Evolutionary conservation across 371 early-diverging fungal genomes (phyloP), one percentile per base, ranked within the genome.

Genomic region (Mucor indicus): DNA sequence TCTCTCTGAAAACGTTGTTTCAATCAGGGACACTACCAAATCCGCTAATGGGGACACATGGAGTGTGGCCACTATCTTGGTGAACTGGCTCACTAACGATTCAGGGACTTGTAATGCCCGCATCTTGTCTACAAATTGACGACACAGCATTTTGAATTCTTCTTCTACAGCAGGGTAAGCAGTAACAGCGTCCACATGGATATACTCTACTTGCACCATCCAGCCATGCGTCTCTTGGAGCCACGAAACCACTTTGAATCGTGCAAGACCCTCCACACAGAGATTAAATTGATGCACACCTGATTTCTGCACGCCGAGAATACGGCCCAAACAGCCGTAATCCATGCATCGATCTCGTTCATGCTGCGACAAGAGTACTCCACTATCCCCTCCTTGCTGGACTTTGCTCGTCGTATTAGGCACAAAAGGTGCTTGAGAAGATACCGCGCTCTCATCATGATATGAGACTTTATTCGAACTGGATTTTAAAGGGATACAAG

Each of bases 271-370:
- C 50, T 67, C 63, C 4, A 64, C 59, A 48, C 53, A 59, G 10
- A 60, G 53, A 23, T 57, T 56, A 50, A 65, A 64, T 12, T 60
- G 57, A 22, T 51, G 53, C 0, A 55, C 22, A 13, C 64, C 69
- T 11, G 47, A 57, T 40, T 57, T 49, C 33, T 75, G 71, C 1
- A 71, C 52, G 10, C 69, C 63, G 17, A 64, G 40, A 37, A 73
- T 67, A n/a, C 66, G 55, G 3, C 69, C 74, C 1, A 67, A 44
- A 44, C 78, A 77, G 1, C 75, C 78, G 54, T 53, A 63, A 1
- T 51, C 45, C 23, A 55, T 51, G 16, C 64, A 31, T 3, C 38
- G 20, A 11, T 51, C 43, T 22, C 38, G 36, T 20, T 61, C 51
- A n/a, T 48, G 37, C 10, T 21, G 20, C 9, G 37, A 29, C 15